Base-by-base conservation (phyloP, 163 green algal genomes). In the Chlorella variabilis region DNA sequence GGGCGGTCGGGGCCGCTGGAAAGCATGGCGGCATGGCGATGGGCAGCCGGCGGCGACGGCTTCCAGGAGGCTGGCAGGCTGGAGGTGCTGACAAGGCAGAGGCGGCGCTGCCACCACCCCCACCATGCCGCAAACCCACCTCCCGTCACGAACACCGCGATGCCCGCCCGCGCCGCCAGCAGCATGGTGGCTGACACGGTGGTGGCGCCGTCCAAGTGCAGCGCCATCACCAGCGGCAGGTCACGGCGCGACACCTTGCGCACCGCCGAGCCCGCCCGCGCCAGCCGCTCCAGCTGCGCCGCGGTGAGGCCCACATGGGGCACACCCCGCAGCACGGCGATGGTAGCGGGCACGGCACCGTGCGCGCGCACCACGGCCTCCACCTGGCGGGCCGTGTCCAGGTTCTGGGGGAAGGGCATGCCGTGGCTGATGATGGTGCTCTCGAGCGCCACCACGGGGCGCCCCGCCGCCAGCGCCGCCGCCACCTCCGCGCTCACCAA, bases 151-250 rank as follows among this genome's bases (percentile, higher is more conserved):
- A 97, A 98, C 3, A 98, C 88, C 0, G 59, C 31, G 83, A 98
- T 97, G 58, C 94, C 95, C 18, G 94, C 95, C 23, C 87, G 71
- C 8, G 88, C 76, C 7, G 97, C 96, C 39, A 99, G 91, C 62
- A 98, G 83, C 91, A 98, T 96, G 9, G 97, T 99, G 23, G 93
- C 92, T 0, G 94, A 96, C n/a, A 99, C 97, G 2, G 97, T 99
- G 13, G 97, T 99, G 5, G 96, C 94, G 0, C 96, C 97, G 68
- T 98, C 93, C 33, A 90, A 13, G 13, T 83, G 41, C 25, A 71
- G 81, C 0, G 93, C 90, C 31, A 96, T 84, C 23, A 94, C 91
- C 33, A 87, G 73, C 0, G 93, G 84, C 34, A 98, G 82, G 84
- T 98, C 94, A 5, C 94, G 82, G 11, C 93, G 86, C 0, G 92